These are phyloP conservation scores for Coprinopsis cinerea DNA, from an alignment of 768 basidiomycete species.

Conservation along the genomic window DNA sequence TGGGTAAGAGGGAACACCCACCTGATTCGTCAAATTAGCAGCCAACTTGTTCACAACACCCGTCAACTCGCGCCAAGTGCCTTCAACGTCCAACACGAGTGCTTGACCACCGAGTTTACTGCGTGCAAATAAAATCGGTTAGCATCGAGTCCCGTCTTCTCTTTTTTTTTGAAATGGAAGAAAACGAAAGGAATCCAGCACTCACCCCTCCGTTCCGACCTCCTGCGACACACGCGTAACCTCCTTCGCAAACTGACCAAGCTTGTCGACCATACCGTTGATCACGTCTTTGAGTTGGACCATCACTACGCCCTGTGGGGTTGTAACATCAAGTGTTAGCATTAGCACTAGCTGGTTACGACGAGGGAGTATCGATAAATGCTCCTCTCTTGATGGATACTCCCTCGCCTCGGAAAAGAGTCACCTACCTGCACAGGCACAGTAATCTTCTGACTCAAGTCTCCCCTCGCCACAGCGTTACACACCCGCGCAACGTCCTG, in stretches of 20 bases:
- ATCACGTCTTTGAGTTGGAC: conserved; percentile 70
- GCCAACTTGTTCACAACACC: conserved; percentile 80
- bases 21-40: conserved; percentile 73
- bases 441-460: conserved; percentile 67
- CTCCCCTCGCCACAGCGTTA: conserved; percentile 67
- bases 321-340: background rate
- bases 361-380: background rate
- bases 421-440: conserved; percentile 50
- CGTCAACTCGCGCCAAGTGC: conserved; percentile 83
- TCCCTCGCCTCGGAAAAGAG: background rate
- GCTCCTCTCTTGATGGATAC: too few relatives aligned
- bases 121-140: conserved; percentile 4
- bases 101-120: conserved; percentile 88
- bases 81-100: conserved; percentile 81
- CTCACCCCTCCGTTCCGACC: conserved; percentile 75
- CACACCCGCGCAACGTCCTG: conserved; percentile 74
- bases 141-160: too few relatives aligned
- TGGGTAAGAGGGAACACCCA: too few relatives aligned
- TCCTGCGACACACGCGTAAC: conserved; percentile 82
- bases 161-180: too few relatives aligned
- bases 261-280: conserved; percentile 55
- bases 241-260: conserved; percentile 87
- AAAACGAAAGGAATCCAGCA: conserved; percentile 4
- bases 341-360: background rate
- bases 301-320: conserved; percentile 51